Base-by-base conservation (phyloP, 495 filamentous ascomycete species). In the Penicillium soppii region DNA sequence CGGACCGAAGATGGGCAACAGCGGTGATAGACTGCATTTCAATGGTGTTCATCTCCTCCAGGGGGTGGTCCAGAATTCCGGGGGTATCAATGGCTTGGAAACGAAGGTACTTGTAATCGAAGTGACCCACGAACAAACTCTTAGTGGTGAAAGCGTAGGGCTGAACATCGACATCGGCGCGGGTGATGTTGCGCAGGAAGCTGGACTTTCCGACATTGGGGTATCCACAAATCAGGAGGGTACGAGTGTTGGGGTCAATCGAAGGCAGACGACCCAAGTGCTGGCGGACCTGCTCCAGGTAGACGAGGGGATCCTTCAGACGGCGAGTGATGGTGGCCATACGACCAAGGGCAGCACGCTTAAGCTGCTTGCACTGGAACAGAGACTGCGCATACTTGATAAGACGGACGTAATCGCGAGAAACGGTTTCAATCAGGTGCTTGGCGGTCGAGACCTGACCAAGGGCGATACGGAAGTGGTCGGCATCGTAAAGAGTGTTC, bases 21-120 rank as follows among this genome's bases (percentile, higher is more conserved):
- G 94, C 94, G 10, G 92, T 97, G 54, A 98, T 97, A 13, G 87
- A 91, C 69, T 91, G 94, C 92, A 97, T 97, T 71, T 98, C 95
- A 67, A 98, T 98, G 8, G 94, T 97, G 74, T 97, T 98, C 94
- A 98, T 98, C 74, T 98, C 94, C 72, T 97, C 95, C 8, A 98
- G 80, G 12, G 94, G 95, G 67, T 98, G 95, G 64, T 98, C 94
- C 49, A 97, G 77, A 66, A 98, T 96, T 70, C 94, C 94, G 10
- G 92, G 92, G 56, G 81, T 96, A 81, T 82, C 90, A 69, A 89
- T 94, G 58, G 83, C 87, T 69, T 94, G 89, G 76, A 95, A 96
- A 40, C 91, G 86, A 39, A 96, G 80, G 73, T 96, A 97, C 68
- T 95, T 96, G 79, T 97, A 98, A 76, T 98, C 94, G 61, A 97